Conservation (phyloP, 108 stramenopile genomes). For the Schizochytrium sp. region DNA sequence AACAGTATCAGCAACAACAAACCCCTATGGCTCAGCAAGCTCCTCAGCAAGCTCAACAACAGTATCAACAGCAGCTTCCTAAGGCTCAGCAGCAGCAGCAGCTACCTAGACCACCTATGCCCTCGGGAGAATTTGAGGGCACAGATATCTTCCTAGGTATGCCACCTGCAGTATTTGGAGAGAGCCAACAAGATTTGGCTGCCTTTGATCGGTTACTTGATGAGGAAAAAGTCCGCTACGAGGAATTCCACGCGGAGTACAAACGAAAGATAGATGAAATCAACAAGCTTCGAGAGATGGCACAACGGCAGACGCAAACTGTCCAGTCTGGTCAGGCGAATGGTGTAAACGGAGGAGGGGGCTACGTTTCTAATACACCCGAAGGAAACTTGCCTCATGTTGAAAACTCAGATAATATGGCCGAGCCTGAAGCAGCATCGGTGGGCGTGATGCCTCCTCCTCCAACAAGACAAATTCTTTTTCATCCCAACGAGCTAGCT, state of each 20-base stretch:
- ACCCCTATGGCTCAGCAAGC: neutral
- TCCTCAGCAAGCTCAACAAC: too few relatives aligned
- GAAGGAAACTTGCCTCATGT: neutral
- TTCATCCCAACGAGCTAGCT: neutral
- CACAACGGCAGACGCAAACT: neutral
- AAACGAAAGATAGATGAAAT: slow-evolving; percentile 36
- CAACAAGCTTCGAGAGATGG: neutral
- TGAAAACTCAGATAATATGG: neutral
- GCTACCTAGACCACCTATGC: too few relatives aligned
- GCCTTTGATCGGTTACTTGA: slow-evolving; percentile 25
- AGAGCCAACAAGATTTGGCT: slow-evolving; percentile 26
- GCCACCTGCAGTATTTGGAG: neutral
- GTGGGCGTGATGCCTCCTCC: neutral
- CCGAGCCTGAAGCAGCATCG: neutral
- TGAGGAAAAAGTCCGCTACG: neutral
- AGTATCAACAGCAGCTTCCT: too few relatives aligned
- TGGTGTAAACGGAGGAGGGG: neutral
- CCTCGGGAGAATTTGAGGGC: too few relatives aligned
- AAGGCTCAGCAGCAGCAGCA: too few relatives aligned
- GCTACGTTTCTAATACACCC: neutral
- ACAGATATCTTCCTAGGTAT: neutral
- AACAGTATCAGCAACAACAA: slow-evolving; percentile 22
- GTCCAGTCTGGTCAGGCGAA: neutral
- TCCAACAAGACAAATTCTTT: neutral
- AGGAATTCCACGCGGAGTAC: neutral